A percentile compares a stretch with the other conserved stretches of the same genome.
Conservation (phyloP, 73 alveolate species). For the Tetrahymena malaccensis region DNA sequence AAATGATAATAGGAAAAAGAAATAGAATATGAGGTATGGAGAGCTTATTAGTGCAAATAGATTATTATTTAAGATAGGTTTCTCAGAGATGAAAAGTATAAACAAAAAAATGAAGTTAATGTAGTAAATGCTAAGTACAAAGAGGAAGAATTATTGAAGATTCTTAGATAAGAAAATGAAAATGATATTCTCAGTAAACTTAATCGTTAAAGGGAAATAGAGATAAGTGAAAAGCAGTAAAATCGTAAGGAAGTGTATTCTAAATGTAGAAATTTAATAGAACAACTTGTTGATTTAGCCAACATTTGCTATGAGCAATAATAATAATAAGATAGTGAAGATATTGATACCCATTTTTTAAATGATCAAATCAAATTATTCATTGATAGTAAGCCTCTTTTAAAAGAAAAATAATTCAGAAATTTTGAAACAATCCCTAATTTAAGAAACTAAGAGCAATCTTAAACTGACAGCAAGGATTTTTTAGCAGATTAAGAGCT, state of each 20-base stretch:
- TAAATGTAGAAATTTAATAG: constrained; percentile 60
- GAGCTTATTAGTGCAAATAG: constrained; percentile 86
- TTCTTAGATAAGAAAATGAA: constrained; percentile 63
- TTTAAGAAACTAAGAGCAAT: constrained; percentile 25
- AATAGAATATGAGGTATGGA: constrained; percentile 83
- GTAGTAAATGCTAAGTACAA: constrained; percentile 67
- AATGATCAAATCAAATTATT: constrained; percentile 89
- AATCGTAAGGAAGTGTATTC: constrained; percentile 60
- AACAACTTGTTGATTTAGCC: constrained; percentile 82
- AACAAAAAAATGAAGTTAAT: constrained; percentile 86
- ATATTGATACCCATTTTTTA: constrained; percentile 77
- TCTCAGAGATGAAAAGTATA: constrained; percentile 86
- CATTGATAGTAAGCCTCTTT: constrained; percentile 42
- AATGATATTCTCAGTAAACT: constrained; percentile 43
- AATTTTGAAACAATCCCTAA: constrained; percentile 24
- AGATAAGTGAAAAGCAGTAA: constrained; percentile 30
- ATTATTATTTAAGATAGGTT: constrained; percentile 78
- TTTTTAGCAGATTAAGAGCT: constrained; percentile 52
- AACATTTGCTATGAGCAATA: constrained; percentile 83
- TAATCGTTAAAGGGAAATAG: constrained; percentile 27
- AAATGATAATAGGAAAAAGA: constrained; percentile 78
- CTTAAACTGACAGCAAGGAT: constrained; percentile 18
- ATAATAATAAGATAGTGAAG: constrained; percentile 82
- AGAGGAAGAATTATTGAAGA: constrained; percentile 82
- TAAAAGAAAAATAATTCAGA: constrained; percentile 33